A percentile compares a stretch with the other conserved stretches of the same genome.
These are phyloP conservation scores for Gossypium armourianum DNA, from an alignment of 441 rosid genomes.

Conservation along the genomic window DNA sequence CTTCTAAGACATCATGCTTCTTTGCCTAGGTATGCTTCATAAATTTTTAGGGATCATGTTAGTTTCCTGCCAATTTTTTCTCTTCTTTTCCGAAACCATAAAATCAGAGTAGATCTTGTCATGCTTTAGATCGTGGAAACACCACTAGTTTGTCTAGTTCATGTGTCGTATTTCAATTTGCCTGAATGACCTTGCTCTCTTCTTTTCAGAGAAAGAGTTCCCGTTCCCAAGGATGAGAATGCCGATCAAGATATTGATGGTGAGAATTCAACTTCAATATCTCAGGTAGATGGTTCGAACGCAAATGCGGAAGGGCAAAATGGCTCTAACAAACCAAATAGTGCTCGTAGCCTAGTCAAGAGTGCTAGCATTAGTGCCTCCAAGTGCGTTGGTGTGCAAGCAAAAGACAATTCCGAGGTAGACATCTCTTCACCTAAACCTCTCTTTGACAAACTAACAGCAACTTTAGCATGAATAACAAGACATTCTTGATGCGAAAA, in stretches of 20 bases:
- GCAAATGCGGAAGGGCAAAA: slow-evolving; percentile 23
- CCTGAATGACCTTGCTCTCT: slow-evolving; percentile 9
- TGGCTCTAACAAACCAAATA: slow-evolving; percentile 29
- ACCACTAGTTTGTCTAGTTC: not conserved
- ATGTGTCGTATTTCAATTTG: not conserved
- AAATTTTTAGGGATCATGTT: not conserved
- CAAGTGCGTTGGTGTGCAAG: slow-evolving; percentile 56
- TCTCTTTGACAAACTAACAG: not conserved
- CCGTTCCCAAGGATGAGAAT: slow-evolving; percentile 41
- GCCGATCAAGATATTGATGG: slow-evolving; percentile 27
- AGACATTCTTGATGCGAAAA: not conserved
- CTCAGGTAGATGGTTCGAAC: slow-evolving; percentile 38
- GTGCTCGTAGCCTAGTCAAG: slow-evolving; percentile 71
- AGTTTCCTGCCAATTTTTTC: not conserved
- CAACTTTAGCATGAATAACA: not conserved
- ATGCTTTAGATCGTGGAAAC: not conserved
- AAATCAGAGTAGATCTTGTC: not conserved
- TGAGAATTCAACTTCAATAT: slow-evolving; percentile 17
- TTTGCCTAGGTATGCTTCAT: slow-evolving; percentile 60
- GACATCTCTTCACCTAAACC: slow-evolving; percentile 3
- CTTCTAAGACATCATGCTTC: slow-evolving; percentile 88
- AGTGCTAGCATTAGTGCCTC: slow-evolving; percentile 95
- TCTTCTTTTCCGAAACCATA: not conserved
- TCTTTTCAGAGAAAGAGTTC: slow-evolving; percentile 64
- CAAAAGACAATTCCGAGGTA: slow-evolving; percentile 48